Conservation (phyloP, 768 basidiomycete genomes). For the Russula compacta region DNA sequence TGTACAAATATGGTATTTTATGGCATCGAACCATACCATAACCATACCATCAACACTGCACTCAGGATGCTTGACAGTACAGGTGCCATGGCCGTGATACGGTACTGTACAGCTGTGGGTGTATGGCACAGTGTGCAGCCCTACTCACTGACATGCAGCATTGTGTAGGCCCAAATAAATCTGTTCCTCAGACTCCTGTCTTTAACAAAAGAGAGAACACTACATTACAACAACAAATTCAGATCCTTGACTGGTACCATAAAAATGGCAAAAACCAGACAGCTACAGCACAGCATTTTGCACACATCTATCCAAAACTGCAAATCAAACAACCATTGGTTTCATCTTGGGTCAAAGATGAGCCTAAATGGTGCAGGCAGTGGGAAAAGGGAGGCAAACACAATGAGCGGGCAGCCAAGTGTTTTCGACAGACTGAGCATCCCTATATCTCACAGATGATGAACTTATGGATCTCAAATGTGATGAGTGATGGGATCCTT, state of each 20-base stretch:
- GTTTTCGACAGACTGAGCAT: neutral
- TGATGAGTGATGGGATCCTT: neutral
- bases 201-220: neutral
- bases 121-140: too few relatives aligned
- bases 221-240: neutral
- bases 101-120: too few relatives aligned
- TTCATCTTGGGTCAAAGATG: neutral
- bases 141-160: too few relatives aligned
- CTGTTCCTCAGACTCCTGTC: neutral
- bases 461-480: neutral
- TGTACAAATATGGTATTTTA: too few relatives aligned
- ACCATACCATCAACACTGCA: too few relatives aligned
- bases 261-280: neutral
- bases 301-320: neutral
- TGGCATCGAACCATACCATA: too few relatives aligned
- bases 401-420: too few relatives aligned
- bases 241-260: neutral
- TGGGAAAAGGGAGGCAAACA: neutral
- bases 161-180: too few relatives aligned
- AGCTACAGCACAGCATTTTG: neutral
- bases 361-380: neutral
- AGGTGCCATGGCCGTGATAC: too few relatives aligned
- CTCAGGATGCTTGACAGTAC: too few relatives aligned
- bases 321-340: neutral
- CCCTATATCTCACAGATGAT: too few relatives aligned